These are phyloP conservation scores for Neurospora sp. DNA, from an alignment of 495 filamentous ascomycete genomes.

Conservation along the genomic window DNA sequence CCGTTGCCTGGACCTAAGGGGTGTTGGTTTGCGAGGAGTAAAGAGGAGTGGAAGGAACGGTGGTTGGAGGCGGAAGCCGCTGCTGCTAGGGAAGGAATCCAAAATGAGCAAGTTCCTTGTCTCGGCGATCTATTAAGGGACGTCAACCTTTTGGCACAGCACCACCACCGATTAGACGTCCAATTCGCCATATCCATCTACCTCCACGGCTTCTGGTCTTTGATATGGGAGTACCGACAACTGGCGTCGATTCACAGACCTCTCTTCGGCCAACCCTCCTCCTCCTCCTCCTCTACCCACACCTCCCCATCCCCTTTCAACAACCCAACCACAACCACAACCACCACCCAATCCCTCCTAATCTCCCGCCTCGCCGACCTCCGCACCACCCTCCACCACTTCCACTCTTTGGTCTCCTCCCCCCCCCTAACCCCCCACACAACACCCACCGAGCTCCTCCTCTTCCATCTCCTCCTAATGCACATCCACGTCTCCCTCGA, in stretches of 20 bases:
- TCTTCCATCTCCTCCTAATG: constrained; percentile 48
- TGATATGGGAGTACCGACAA: constrained; percentile 52
- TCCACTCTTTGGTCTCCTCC: constrained; percentile 24
- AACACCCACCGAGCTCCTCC: constrained; percentile 50
- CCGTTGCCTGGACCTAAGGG: constrained; percentile 44
- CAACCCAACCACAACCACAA: not conserved
- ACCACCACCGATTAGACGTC: constrained; percentile 38
- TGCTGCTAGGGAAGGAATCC: not conserved
- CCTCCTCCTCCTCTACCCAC: not conserved
- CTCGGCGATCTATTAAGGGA: constrained; percentile 44
- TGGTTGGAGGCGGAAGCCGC: constrained; percentile 26
- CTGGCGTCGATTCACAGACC: constrained; percentile 36
- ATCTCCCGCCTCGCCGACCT: constrained; percentile 45
- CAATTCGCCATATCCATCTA: constrained; percentile 41
- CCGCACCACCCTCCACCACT: constrained; percentile 19
- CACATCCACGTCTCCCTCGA: constrained; percentile 52
- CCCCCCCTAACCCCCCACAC: constrained; percentile 41
- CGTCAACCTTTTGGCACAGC: constrained; percentile 31
- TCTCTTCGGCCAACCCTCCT: not conserved
- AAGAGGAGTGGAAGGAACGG: constrained; percentile 46
- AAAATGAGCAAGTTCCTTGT: constrained; percentile 32
- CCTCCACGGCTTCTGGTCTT: constrained; percentile 46
- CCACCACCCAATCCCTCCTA: constrained; percentile 21
- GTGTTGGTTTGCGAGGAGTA: constrained; percentile 48
- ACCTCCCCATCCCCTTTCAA: not conserved